Conservation (phyloP, 371 early-diverging fungal genomes). For the Mortierella polycephala region DNA sequence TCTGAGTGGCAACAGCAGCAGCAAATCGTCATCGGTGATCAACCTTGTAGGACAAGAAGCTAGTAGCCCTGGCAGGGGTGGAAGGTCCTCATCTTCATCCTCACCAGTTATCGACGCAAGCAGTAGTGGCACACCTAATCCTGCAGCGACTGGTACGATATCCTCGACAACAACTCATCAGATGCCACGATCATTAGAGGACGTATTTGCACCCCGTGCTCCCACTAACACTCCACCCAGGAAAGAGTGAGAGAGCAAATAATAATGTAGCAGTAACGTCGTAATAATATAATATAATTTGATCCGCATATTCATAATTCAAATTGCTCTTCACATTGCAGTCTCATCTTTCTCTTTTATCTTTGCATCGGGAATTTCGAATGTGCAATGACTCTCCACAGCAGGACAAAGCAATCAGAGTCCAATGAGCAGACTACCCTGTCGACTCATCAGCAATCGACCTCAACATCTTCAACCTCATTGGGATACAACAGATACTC, state of each 20-base stretch:
- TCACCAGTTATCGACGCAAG: neutral
- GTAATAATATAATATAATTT: neutral
- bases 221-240: constrained; percentile 2
- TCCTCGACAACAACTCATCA: constrained; percentile 18
- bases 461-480: no score
- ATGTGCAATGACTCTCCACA: no score
- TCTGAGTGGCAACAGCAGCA: neutral
- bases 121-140: neutral
- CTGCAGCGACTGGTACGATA: constrained; percentile 1
- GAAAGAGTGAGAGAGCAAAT: constrained; percentile 8
- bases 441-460: no score
- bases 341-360: no score
- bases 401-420: no score
- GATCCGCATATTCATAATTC: no score
- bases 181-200: constrained; percentile 43
- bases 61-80: constrained; percentile 2
- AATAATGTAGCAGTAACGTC: neutral
- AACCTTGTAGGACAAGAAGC: constrained; percentile 3
- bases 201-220: constrained; percentile 49
- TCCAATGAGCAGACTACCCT: no score
- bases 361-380: no score
- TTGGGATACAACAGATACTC: no score
- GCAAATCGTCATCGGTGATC: constrained; percentile 7
- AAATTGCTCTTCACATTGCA: no score
- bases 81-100: constrained; percentile 10